A percentile compares a stretch with the other conserved stretches of the same genome.
Conservation (phyloP, 2,329 filamentous ascomycete genomes). For the Ascochyta rabiei region DNA sequence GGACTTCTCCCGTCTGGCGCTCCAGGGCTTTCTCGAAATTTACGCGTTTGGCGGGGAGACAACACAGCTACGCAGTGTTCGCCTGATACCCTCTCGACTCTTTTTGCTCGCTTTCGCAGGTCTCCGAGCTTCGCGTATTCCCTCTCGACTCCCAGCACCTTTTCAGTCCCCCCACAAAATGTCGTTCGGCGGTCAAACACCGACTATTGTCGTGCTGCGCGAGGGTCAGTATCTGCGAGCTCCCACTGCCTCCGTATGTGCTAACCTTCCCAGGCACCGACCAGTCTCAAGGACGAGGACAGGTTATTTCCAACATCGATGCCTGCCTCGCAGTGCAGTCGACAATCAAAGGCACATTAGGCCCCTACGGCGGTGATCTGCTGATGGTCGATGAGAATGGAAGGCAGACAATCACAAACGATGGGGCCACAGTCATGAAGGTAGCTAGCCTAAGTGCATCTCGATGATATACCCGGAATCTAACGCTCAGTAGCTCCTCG, state of each 20-base stretch:
- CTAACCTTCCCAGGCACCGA: slow-evolving; percentile 76
- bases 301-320: slow-evolving; percentile 98
- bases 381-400: slow-evolving; percentile 96
- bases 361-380: slow-evolving; percentile 95
- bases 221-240: slow-evolving; percentile 71
- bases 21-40: slow-evolving; percentile 35
- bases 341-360: slow-evolving; percentile 94
- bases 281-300: slow-evolving; percentile 93
- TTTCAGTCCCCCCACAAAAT: slow-evolving; percentile 58
- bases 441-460: slow-evolving; percentile 52
- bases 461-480: not conserved
- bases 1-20: slow-evolving; percentile 18
- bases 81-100: slow-evolving; percentile 14
- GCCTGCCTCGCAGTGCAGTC: slow-evolving; percentile 94
- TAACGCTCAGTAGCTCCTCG: slow-evolving; percentile 72
- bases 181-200: slow-evolving; percentile 97
- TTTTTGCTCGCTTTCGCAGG: slow-evolving; percentile 7
- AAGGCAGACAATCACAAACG: slow-evolving; percentile 96
- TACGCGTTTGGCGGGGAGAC: slow-evolving; percentile 36
- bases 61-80: slow-evolving; percentile 31
- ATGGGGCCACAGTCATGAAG: slow-evolving; percentile 99
- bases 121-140: slow-evolving; percentile 36
- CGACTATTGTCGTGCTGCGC: slow-evolving; percentile 97
- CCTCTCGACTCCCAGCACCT: slow-evolving; percentile 18
- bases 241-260: slow-evolving; percentile 15